Conservation (phyloP, 371 early-diverging fungal genomes). For the Neoconidiobolus thromboides region DNA sequence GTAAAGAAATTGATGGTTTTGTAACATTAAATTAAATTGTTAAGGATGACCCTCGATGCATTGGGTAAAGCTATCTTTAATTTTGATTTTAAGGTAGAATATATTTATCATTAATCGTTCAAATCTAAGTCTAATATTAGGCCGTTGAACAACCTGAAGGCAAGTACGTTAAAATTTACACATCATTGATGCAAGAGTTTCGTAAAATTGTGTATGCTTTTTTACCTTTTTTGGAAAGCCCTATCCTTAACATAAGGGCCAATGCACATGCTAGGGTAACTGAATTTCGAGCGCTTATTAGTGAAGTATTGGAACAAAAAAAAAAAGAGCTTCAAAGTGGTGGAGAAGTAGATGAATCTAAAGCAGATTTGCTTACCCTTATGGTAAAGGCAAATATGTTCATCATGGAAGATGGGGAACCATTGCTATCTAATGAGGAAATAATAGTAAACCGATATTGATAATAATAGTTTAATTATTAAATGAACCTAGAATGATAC, state of each 20-base stretch:
- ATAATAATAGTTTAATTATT: slow-evolving; percentile 5
- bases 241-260: too few species aligned
- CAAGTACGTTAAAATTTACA: background rate
- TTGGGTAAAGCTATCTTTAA: slow-evolving; percentile 4
- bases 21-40: background rate
- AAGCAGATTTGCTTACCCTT: background rate
- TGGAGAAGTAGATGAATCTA: background rate
- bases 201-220: too few species aligned
- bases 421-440: too few species aligned
- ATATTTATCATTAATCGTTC: too few species aligned
- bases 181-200: too few species aligned
- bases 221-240: too few species aligned
- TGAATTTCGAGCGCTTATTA: background rate
- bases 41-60: slow-evolving; percentile 2
- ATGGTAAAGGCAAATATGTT: slow-evolving; percentile 8
- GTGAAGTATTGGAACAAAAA: slow-evolving; percentile 1
- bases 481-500: slow-evolving; percentile 10
- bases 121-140: slow-evolving; percentile 2
- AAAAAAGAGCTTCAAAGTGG: background rate
- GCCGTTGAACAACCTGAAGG: background rate
- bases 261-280: background rate
- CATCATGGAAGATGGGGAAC: background rate
- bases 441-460: slow-evolving; percentile 5
- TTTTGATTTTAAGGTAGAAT: slow-evolving; percentile 1
- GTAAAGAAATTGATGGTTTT: background rate